Evolutionary conservation across 2,329 filamentous ascomycete species (phyloP).

Genomic region (Monosporascus sp.): DNA sequence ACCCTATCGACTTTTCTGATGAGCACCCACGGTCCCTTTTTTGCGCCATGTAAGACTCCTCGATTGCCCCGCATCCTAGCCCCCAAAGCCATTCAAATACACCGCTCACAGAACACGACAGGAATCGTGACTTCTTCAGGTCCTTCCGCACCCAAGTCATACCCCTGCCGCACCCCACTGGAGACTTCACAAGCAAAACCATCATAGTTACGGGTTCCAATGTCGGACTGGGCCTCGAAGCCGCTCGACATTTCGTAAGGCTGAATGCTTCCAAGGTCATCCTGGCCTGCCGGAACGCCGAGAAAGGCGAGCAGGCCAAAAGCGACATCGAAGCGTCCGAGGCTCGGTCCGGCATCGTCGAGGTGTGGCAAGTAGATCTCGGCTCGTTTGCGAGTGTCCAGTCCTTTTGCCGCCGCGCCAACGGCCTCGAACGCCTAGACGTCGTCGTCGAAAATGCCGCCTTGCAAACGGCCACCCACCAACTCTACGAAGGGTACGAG

Average conservation of each 20-base stretch:
- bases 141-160: background rate
- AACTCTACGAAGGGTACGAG: background rate
- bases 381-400: slow-evolving; percentile 24
- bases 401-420: slow-evolving; percentile 18
- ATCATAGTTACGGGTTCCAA: slow-evolving; percentile 40
- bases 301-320: slow-evolving; percentile 32
- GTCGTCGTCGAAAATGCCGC: slow-evolving; percentile 18
- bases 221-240: slow-evolving; percentile 38
- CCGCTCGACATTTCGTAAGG: slow-evolving; percentile 34
- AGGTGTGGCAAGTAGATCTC: slow-evolving; percentile 31
- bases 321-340: slow-evolving; percentile 23
- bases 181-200: slow-evolving; percentile 15
- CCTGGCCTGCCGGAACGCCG: slow-evolving; percentile 34
- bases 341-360: slow-evolving; percentile 9
- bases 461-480: background rate
- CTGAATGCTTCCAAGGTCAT: slow-evolving; percentile 35
- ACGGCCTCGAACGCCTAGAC: slow-evolving; percentile 23
- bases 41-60: too few species aligned
- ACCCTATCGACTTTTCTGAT: too few species aligned
- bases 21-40: too few species aligned
- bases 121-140: background rate
- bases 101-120: too few species aligned
- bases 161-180: background rate
- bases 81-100: too few species aligned
- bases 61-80: too few species aligned